Percentiles rank a stretch among this genome's conserved stretches.
phyloP scores from a whole-genome alignment of 139 green algal genomes.

The Astrephomene gubernaculifera region DNA sequence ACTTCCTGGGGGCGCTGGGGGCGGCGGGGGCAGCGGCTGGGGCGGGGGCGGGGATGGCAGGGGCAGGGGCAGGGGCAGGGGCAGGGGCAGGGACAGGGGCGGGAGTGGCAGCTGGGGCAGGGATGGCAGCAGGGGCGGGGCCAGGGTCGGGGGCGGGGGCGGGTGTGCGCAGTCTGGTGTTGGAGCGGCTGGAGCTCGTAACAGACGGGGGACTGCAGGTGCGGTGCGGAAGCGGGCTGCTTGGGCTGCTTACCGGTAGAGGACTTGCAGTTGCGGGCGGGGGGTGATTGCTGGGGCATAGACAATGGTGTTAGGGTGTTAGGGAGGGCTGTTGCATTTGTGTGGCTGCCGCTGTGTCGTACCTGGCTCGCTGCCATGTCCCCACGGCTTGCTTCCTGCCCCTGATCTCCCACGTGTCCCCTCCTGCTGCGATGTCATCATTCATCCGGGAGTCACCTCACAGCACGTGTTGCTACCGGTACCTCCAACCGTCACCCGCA shows the following conservation, averaged over 20 bases:
- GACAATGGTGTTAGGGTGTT: background rate
- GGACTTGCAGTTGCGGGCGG: too few species aligned
- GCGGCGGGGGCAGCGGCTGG: background rate
- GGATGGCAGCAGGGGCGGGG: background rate
- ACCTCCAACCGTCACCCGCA: background rate
- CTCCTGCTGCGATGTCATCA: background rate
- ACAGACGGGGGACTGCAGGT: slow-evolving; percentile 27
- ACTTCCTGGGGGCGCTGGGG: slow-evolving; percentile 1
- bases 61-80: background rate
- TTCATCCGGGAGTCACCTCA: background rate
- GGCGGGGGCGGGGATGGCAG: background rate
- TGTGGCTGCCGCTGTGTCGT: background rate
- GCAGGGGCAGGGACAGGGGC: background rate
- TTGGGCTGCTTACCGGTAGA: background rate
- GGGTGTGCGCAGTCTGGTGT: background rate
- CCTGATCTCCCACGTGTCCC: background rate
- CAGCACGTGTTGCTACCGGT: background rate
- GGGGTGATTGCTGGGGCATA: background rate
- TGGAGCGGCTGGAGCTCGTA: background rate
- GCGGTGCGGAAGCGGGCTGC: background rate
- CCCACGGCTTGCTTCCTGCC: background rate
- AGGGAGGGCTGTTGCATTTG: background rate
- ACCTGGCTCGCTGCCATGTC: too few species aligned
- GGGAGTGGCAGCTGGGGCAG: background rate
- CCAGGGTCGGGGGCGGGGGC: background rate